Base-by-base conservation (phyloP, 805 yeast genomes). In the Metschnikowia shivogae region DNA sequence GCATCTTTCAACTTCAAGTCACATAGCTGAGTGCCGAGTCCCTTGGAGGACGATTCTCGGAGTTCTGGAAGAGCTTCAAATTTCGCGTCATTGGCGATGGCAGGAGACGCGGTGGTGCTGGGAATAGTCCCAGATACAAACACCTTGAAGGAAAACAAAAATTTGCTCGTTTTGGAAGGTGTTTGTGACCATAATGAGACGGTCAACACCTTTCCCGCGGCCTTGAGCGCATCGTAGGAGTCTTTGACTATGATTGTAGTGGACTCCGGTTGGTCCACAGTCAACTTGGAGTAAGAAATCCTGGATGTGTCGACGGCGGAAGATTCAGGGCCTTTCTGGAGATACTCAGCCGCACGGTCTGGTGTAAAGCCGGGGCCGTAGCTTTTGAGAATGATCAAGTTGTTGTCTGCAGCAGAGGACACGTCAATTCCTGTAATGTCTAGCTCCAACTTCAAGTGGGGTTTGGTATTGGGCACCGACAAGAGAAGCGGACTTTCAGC, bases 301-400 rank as follows among this genome's bases (percentile, higher is more conserved):
- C 58, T 62, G 12, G 74, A 68, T 3, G 63, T 52, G 34, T 65
- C 68, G 32, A 45, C 42, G 5, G 26, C 5, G 11, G 42, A 44
- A 14, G 35, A 36, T 13, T 44, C 44, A n/a, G 41, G 30, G 33
- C 48, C 45, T 13, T 47, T 49, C 10, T 36, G 35, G 9, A 56
- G 43, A 6, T 45, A 37, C 28, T 41, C 42, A 19, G 47, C 49
- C 4, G 61, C 47, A 4, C 38, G 31, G 2, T 47, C 47, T 2
- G 44, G 36, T 11, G 50, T 46, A 17, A 45, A 45, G 20, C 48
- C 48, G n/a, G 49, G 42, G 10, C 57, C 59, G 24, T 47, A 50
- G 1, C 68, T 51, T 37, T 70, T 70, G 9, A 66, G 62, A 11
- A 71, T 65, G 0, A 66, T 47, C n/a, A 71, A 49, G 14, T 62